phyloP scores from a whole-genome alignment of 1,284 basidiomycete species.

The Cryptococcus sp. region DNA sequence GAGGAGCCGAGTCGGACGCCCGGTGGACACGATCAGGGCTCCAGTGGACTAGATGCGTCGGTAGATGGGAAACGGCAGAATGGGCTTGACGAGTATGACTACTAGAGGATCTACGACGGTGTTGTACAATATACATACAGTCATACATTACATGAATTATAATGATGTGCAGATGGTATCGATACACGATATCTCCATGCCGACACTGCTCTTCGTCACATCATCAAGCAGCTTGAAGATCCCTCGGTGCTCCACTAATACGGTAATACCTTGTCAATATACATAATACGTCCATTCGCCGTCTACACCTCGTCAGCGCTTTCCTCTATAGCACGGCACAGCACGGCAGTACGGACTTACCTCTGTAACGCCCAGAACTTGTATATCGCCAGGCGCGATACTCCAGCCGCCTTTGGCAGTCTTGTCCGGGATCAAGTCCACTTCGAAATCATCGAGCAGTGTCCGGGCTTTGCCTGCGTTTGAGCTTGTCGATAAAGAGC shows the following conservation, averaged over 20 bases:
- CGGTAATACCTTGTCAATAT: slow-evolving; percentile 38
- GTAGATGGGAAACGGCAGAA: slow-evolving; percentile 26
- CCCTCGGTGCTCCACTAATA: neutral
- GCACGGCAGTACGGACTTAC: slow-evolving; percentile 23
- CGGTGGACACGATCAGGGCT: slow-evolving; percentile 17
- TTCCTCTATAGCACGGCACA: neutral
- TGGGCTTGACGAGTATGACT: slow-evolving; percentile 51
- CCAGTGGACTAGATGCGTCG: slow-evolving; percentile 1
- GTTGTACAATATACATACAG: neutral
- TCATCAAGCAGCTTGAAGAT: too few relatives aligned
- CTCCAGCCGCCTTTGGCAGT: slow-evolving; percentile 24
- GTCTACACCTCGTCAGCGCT: slow-evolving; percentile 22
- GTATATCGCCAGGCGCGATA: slow-evolving; percentile 45
- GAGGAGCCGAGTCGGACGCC: slow-evolving; percentile 40
- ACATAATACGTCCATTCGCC: slow-evolving; percentile 45
- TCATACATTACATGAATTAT: neutral
- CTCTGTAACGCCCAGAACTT: slow-evolving; percentile 39
- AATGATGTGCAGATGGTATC: too few relatives aligned
- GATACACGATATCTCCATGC: too few relatives aligned
- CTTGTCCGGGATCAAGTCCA: slow-evolving; percentile 31
- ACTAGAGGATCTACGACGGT: slow-evolving; percentile 25
- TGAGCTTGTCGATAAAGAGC: neutral
- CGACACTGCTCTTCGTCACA: too few relatives aligned
- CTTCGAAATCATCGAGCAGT: slow-evolving; percentile 26
- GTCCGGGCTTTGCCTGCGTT: slow-evolving; percentile 19